Base-by-base conservation (phyloP, 305 asterid species). In the Withania somnifera region DNA sequence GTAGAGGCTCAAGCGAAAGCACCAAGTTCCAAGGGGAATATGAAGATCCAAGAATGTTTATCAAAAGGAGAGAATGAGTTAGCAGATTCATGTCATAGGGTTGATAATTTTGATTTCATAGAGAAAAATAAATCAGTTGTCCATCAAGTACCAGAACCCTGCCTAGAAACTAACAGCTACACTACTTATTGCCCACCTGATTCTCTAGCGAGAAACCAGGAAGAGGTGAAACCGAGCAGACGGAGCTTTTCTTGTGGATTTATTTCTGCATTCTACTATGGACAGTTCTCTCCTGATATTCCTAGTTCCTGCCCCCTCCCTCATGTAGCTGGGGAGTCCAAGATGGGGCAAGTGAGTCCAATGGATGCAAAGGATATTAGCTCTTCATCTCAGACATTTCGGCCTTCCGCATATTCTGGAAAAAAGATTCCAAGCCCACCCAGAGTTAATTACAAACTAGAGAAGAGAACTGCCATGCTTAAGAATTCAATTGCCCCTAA, bases 341-440 rank as follows among this genome's bases (percentile, higher is more conserved):
- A 28, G 22, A 82, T 63, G 66, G 84, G 84, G 20, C 83, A 84
- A 66, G 78, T 82, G 17, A 64, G 81, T 53, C 73, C 85, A 7
- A 45, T 52, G 52, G 79, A 77, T 32, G 26, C 19, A 36, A 50
- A 77, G 82, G 54, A 24, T 77, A 67, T 52, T 78, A 84, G 61
- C 68, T 82, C 81, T 67, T 34, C 87, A 66, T 63, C 87, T 83
- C 85, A 81, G 53, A 54, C 20, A 78, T 50, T 60, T 50, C 87
- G 82, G 69, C 52, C 71, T 54, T 68, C 78, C 22, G 57, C 50
- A 11, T 81, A 63, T 77, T 57, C 84, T 60, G 88, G 83, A 42
- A 84, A 84, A 79, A 79, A 26, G 26, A 80, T 87, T 54, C 11
- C 69, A 24, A 84, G 91, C 84, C 88, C 93, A 28, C 53, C 86